Evolutionary conservation across 768 basidiomycete genomes (phyloP).

Genomic region (Tylopilus subfusipes): DNA sequence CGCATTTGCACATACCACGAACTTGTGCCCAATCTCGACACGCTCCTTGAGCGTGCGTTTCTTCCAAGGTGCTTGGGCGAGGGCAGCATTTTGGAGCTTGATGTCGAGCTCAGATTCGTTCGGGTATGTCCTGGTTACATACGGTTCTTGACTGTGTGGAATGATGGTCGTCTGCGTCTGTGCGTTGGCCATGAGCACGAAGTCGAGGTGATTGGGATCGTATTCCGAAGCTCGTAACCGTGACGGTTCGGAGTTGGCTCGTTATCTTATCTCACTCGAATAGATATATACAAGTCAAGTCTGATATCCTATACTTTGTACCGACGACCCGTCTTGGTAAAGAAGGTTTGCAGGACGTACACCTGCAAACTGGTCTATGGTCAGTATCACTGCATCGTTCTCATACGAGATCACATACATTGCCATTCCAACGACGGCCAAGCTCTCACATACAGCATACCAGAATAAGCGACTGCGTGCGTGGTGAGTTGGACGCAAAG

Average conservation of each 20-base stretch:
- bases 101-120: constrained; percentile 54
- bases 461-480: constrained; percentile 80
- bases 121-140: constrained; percentile 60
- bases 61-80: constrained; percentile 75
- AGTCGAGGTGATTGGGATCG: too few relatives aligned
- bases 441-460: constrained; percentile 82
- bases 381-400: constrained; percentile 8
- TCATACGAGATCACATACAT: constrained; percentile 50
- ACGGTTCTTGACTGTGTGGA: constrained; percentile 70
- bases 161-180: constrained; percentile 74
- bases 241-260: background rate
- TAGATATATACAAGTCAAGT: constrained; percentile 10
- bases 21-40: constrained; percentile 65
- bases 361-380: constrained; percentile 66
- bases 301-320: constrained; percentile 68
- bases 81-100: constrained; percentile 52
- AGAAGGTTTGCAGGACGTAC: constrained; percentile 93
- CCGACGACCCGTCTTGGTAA: constrained; percentile 86
- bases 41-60: constrained; percentile 57
- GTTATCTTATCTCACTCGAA: constrained; percentile 14
- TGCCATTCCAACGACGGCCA: constrained; percentile 82
- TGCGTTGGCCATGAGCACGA: constrained; percentile 18
- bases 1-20: constrained; percentile 50
- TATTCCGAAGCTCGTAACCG: too few relatives aligned
- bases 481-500: background rate